Evolutionary conservation across 108 stramenopile genomes (phyloP), one percentile per base, ranked within the genome.

Genomic region (Nitzschia sp.): DNA sequence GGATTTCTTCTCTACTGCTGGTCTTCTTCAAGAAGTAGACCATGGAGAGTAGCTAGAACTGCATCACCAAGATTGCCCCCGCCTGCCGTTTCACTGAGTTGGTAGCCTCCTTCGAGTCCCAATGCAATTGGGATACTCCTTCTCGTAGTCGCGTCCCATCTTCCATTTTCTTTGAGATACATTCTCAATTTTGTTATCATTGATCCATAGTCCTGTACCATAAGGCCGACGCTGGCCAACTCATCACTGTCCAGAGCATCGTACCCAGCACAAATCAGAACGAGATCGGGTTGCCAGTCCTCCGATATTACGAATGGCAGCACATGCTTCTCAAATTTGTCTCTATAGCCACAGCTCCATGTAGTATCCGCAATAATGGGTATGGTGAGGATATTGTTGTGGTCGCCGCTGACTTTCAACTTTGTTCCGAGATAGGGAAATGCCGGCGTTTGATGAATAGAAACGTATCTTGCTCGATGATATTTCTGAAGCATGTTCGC

Each of bases 21-120:
- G n/a, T n/a, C n/a, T n/a, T n/a, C n/a, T 41, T 41, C 38, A 13
- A 53, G 50, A 52, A 53, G 16, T 45, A 80, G 33, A 22, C 66
- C 71, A 27, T 56, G 67, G 3, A 81, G 29, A 21, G 82, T 83
- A 31, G 75, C 74, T 15, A 75, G 22, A n/a, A 83, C 58, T 34
- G 82, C 82, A 53, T 83, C 68, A 0, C 45, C 46, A 26, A 83
- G 55, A 53, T 79, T 79, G 1, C 82, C 82, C 21, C 78, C 78
- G 15, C 63, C 75, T 15, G 75, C 71, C 19, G 27, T 50, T n/a
- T 73, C 36, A n/a, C 64, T 59, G 19, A 84, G 36, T 48, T 84
- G 79, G 57, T 84, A 84, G 1, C 83, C 83, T 29, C 83, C 83
- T 69, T 84, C 83, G 33, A 84, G 46, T 46, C 83, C 83, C 19